phyloP scores from a whole-genome alignment of 495 filamentous ascomycete species.

The Xylaria sp. region DNA sequence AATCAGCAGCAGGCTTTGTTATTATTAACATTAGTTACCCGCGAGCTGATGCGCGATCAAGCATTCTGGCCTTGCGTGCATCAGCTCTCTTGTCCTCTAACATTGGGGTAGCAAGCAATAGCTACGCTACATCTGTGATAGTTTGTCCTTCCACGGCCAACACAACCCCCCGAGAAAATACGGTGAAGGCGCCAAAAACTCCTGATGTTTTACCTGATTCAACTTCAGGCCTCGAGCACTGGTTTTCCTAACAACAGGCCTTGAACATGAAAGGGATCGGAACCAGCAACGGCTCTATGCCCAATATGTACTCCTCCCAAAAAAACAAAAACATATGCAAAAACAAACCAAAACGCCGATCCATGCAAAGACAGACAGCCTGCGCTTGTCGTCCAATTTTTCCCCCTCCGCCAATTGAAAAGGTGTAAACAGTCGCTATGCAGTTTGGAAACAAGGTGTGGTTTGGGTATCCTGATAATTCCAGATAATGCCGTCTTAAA shows the following conservation, averaged over 20 bases:
- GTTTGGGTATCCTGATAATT: slow-evolving; percentile 42
- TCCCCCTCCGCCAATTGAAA: slow-evolving; percentile 34
- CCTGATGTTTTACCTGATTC: slow-evolving; percentile 28
- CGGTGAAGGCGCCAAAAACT: slow-evolving; percentile 31
- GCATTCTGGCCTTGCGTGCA: slow-evolving; percentile 26
- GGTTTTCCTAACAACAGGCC: not conserved
- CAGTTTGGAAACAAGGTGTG: slow-evolving; percentile 54
- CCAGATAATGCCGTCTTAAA: slow-evolving; percentile 42
- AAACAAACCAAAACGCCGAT: slow-evolving; percentile 38
- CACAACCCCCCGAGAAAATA: slow-evolving; percentile 25
- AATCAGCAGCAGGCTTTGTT: slow-evolving; percentile 34
- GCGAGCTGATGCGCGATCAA: slow-evolving; percentile 33
- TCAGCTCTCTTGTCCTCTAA: slow-evolving; percentile 35
- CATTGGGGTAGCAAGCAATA: slow-evolving; percentile 39
- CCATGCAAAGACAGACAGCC: slow-evolving; percentile 44
- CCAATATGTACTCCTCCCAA: slow-evolving; percentile 10
- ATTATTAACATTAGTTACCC: slow-evolving; percentile 44
- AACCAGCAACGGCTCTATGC: not conserved
- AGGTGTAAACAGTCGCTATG: slow-evolving; percentile 59
- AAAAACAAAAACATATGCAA: slow-evolving; percentile 27
- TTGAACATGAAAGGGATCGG: not conserved
- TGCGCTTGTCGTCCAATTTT: slow-evolving; percentile 40
- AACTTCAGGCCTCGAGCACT: slow-evolving; percentile 6
- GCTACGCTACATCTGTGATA: slow-evolving; percentile 27
- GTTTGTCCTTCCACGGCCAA: slow-evolving; percentile 28